Evolutionary conservation across 257 asterid species (phyloP).

Genomic region (Solanum medicagineum): DNA sequence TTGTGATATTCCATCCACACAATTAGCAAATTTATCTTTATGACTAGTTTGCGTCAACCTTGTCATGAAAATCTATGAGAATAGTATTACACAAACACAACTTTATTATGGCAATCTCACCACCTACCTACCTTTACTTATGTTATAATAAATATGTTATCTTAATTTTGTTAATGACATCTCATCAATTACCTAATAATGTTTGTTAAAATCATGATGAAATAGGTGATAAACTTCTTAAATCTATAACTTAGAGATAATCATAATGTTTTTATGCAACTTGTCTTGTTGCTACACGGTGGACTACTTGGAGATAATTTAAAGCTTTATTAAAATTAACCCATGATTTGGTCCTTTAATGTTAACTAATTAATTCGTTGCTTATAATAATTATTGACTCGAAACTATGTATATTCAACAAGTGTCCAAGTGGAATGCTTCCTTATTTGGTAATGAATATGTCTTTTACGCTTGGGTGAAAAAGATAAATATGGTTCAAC

Average conservation of each 20-base stretch:
- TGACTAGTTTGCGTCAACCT: background rate
- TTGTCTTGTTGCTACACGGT: background rate
- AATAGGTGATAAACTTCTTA: background rate
- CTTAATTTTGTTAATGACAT: background rate
- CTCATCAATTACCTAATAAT: constrained; percentile 4
- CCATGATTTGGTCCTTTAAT: background rate
- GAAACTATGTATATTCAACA: background rate
- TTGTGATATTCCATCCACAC: background rate
- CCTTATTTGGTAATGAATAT: constrained; percentile 27
- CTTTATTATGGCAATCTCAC: background rate
- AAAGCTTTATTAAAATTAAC: background rate
- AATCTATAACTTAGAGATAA: constrained; percentile 1
- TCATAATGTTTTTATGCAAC: constrained; percentile 1
- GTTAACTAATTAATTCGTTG: background rate
- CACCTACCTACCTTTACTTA: background rate
- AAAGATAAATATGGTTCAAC: background rate
- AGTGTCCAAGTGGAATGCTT: constrained; percentile 18
- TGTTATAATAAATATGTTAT: constrained; percentile 2
- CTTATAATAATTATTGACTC: background rate
- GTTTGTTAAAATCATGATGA: constrained; percentile 1
- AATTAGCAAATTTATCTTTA: background rate
- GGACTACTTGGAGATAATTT: background rate
- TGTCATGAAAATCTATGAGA: background rate
- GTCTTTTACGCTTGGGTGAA: background rate
- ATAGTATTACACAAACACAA: constrained; percentile 1